phyloP scores from a whole-genome alignment of 768 basidiomycete species.

The Auriscalpium orientale region DNA sequence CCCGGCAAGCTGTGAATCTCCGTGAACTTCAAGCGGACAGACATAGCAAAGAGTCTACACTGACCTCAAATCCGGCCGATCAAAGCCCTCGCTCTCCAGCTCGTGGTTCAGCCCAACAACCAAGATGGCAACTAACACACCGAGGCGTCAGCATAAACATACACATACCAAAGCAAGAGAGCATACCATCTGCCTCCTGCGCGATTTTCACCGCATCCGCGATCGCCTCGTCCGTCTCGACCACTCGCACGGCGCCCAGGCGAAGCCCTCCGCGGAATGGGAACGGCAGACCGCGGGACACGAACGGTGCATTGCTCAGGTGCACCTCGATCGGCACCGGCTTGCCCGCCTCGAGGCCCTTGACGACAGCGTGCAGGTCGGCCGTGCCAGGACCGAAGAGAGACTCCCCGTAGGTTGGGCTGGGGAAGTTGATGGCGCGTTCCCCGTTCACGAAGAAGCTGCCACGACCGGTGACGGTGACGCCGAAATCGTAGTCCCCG shows the following conservation, averaged over 20 bases:
- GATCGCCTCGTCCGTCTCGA: conserved; percentile 27
- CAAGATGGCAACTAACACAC: conserved; percentile 33
- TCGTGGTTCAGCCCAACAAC: conserved; percentile 52
- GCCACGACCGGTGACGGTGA: conserved; percentile 37
- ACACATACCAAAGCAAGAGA: neutral
- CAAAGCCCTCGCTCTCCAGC: conserved; percentile 56
- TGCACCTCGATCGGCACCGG: conserved; percentile 30
- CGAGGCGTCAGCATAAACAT: too few relatives aligned
- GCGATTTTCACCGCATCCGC: conserved; percentile 30
- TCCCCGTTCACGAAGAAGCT: conserved; percentile 48
- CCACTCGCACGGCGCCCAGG: conserved; percentile 14
- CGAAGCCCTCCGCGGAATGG: conserved; percentile 14
- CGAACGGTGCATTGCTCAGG: conserved; percentile 19
- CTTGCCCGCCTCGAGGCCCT: conserved; percentile 35
- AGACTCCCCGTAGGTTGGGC: conserved; percentile 27
- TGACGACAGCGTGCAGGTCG: conserved; percentile 29
- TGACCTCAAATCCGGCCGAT: conserved; percentile 40
- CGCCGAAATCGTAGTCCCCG: conserved; percentile 41
- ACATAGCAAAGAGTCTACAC: neutral
- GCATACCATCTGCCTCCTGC: conserved; percentile 32
- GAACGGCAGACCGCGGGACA: conserved; percentile 25
- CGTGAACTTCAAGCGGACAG: neutral
- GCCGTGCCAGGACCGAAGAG: conserved; percentile 40
- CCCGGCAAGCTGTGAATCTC: conserved; percentile 37
- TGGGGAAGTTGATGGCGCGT: conserved; percentile 39